These are phyloP conservation scores for Flaveria linearis DNA, from an alignment of 129 eudicot genomes.

Conservation along the genomic window DNA sequence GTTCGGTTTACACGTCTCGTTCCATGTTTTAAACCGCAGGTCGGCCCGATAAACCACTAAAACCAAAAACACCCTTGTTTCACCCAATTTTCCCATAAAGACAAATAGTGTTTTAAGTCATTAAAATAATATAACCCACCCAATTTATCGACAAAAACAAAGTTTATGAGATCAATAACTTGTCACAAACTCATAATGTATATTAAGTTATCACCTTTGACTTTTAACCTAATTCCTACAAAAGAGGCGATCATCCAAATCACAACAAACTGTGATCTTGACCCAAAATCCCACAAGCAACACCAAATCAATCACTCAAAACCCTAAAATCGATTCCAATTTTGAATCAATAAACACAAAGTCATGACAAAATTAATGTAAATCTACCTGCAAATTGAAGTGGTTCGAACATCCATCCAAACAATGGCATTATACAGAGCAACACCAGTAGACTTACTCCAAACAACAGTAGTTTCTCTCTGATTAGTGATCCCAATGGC, in stretches of 20 bases:
- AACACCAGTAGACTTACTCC: slow-evolving; percentile 88
- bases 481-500: slow-evolving; percentile 93
- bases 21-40: too few species aligned
- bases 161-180: background rate
- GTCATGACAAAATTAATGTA: background rate
- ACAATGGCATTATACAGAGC: slow-evolving; percentile 92
- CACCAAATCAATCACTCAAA: too few species aligned
- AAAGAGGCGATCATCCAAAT: background rate
- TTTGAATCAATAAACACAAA: slow-evolving; percentile 3
- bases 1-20: too few species aligned
- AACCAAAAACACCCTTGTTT: background rate
- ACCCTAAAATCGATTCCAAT: background rate
- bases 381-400: slow-evolving; percentile 83
- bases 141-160: background rate
- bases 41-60: too few species aligned
- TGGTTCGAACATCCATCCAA: slow-evolving; percentile 98
- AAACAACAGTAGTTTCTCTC: slow-evolving; percentile 89
- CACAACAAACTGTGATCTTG: too few species aligned
- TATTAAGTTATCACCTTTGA: too few species aligned
- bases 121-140: background rate
- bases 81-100: background rate
- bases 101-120: background rate
- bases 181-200: background rate
- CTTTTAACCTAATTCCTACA: background rate
- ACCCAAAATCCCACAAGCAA: too few species aligned